Evolutionary conservation across 768 basidiomycete species (phyloP), one percentile per base, ranked within the genome.

Genomic region (Baorangia bicolor): DNA sequence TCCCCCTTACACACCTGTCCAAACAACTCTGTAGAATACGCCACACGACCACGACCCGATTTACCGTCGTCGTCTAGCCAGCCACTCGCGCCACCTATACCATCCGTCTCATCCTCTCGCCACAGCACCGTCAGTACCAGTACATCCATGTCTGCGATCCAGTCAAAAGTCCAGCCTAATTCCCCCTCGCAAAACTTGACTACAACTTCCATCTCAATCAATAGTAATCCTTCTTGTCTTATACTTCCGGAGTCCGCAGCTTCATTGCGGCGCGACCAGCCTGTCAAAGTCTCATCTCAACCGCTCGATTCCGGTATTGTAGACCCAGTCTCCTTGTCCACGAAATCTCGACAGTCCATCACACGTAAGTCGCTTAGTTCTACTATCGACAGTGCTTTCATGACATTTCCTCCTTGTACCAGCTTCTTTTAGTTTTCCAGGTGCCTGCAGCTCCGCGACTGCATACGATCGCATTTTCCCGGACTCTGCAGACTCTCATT

Each of bases 341-440:
- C 37, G 6, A 57, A 55, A 38, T 49, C 37, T 45, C 51, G 58
- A 45, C 62, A 55, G 28, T 57, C 57, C 62, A 60, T 68, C 58
- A 66, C 64, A 69, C 59, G 69, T 72, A 42, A 43, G 69, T 43
- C n/a, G 30, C 20, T 40, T 23, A 0, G 20, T 40, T 40, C 27
- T 31, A 30, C 20, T 11, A 10, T 20, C 7, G 0, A 16, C 5
- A n/a, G 18, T 5, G 14, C 10, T 18, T 44, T n/a, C 20, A 25
- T 70, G 45, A 64, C 53, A 14, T 45, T 28, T 27, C 2, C 11
- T 25, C n/a, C 14, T 25, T 10, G n/a, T 28, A 23, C 30, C 50
- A 70, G 69, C 62, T 23, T 71, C 71, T 23, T 63, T 69, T 58
- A 69, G 60, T 41, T 63, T 56, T 53, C 56, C 64, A 38, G 58